Evolutionary conservation across 768 basidiomycete species (phyloP).

Genomic region (Lentinula boryana): DNA sequence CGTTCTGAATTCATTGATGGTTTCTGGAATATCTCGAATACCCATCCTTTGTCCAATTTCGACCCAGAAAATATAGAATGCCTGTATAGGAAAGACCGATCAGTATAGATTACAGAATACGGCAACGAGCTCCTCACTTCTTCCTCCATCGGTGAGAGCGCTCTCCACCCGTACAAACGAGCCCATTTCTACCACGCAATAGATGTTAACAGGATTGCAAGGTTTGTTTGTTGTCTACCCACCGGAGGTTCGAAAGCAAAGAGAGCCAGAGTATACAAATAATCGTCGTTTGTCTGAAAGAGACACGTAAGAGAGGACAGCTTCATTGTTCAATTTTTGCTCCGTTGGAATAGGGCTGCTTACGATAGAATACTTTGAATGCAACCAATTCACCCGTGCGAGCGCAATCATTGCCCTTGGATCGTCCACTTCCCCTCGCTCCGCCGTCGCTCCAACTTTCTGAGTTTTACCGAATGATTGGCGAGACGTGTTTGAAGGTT

Average conservation of each 20-base stretch:
- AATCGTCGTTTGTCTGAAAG: constrained; percentile 34
- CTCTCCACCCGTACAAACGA: constrained; percentile 36
- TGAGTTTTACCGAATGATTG: neutral
- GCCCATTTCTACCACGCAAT: constrained; percentile 27
- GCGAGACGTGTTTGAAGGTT: neutral
- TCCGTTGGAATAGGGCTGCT: constrained; percentile 6
- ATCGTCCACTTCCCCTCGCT: constrained; percentile 19
- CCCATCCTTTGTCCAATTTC: constrained; percentile 43
- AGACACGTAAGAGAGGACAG: neutral
- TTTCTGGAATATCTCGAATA: constrained; percentile 39
- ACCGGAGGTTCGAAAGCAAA: constrained; percentile 35
- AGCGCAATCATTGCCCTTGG: constrained; percentile 35
- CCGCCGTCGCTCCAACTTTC: neutral
- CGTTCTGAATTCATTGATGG: constrained; percentile 25
- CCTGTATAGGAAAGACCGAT: constrained; percentile 14
- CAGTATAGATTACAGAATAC: neutral
- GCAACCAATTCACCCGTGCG: constrained; percentile 37
- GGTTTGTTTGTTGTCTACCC: constrained; percentile 1
- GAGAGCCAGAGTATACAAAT: constrained; percentile 33
- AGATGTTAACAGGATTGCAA: neutral
- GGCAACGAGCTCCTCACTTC: constrained; percentile 18
- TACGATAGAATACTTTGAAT: constrained; percentile 35
- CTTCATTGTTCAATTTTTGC: too few species aligned
- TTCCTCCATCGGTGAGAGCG: constrained; percentile 35
- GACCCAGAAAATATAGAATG: constrained; percentile 32